Conservation (phyloP, 352 stramenopile species). For the Pythium chondricola region DNA sequence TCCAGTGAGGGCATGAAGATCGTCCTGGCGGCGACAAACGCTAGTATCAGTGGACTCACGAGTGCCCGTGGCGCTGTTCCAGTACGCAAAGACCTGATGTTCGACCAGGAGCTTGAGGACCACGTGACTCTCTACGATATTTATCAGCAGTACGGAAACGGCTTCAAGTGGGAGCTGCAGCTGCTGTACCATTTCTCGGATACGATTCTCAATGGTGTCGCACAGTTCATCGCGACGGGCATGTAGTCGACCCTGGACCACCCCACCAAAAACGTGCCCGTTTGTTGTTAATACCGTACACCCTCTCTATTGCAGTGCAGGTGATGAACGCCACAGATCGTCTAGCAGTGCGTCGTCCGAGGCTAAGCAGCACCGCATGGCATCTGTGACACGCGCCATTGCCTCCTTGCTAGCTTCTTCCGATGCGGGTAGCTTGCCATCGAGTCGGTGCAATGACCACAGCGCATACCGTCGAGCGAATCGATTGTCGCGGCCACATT, state of each 20-base stretch:
- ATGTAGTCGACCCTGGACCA: too few species aligned
- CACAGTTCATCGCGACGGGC: slow-evolving; percentile 36
- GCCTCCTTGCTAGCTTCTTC: slow-evolving; percentile 3
- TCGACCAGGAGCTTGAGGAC: slow-evolving; percentile 70
- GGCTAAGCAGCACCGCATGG: slow-evolving; percentile 3
- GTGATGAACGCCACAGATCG: slow-evolving; percentile 23
- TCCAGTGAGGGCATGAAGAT: slow-evolving; percentile 46
- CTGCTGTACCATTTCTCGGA: slow-evolving; percentile 77
- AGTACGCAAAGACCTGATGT: slow-evolving; percentile 62
- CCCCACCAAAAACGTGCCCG: too few species aligned
- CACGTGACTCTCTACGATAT: slow-evolving; percentile 69
- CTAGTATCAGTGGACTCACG: slow-evolving; percentile 38
- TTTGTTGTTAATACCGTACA: too few species aligned
- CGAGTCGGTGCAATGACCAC: slow-evolving; percentile 23
- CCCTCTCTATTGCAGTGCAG: too few species aligned
- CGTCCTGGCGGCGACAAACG: slow-evolving; percentile 51
- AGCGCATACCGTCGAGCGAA: slow-evolving; percentile 44
- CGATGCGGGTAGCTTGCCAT: background rate
- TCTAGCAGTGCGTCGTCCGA: slow-evolving; percentile 21
- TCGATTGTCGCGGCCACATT: slow-evolving; percentile 22
- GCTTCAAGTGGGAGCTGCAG: slow-evolving; percentile 57
- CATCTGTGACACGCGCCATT: slow-evolving; percentile 16
- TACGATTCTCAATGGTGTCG: slow-evolving; percentile 62
- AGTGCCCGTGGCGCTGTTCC: background rate
- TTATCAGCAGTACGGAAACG: slow-evolving; percentile 79